These are phyloP conservation scores for Yarrowia keelungensis DNA, from an alignment of 805 yeast genomes.

Conservation along the genomic window DNA sequence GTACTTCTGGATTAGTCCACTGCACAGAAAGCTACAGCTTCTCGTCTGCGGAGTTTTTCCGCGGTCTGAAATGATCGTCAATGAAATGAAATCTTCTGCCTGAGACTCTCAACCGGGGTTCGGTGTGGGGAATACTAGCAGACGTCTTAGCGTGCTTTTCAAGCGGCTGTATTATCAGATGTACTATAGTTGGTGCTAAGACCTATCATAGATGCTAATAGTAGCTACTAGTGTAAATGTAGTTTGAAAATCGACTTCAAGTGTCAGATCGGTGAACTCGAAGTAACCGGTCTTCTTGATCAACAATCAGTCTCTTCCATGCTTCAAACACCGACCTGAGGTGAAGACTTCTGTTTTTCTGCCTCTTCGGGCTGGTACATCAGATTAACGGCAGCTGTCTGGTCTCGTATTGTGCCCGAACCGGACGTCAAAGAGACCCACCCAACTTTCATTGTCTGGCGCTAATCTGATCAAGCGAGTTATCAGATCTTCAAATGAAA, in stretches of 20 bases:
- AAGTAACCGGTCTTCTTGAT: too few species aligned
- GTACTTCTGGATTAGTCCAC: neutral
- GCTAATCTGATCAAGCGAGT: neutral
- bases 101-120: too few species aligned
- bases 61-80: conserved; percentile 8
- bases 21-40: too few species aligned
- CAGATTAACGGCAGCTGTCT: neutral
- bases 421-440: conserved; percentile 12
- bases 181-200: neutral
- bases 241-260: too few species aligned
- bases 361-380: neutral
- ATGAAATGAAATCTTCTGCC: conserved; percentile 11
- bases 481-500: neutral
- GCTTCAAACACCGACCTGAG: neutral
- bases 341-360: neutral
- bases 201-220: neutral
- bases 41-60: neutral
- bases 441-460: conserved; percentile 4
- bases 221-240: neutral
- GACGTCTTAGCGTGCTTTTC: neutral
- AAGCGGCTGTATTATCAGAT: conserved; percentile 6
- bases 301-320: too few species aligned
- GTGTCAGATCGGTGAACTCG: too few species aligned
- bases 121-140: neutral
- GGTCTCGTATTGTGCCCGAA: neutral